Percentiles rank a stretch among this genome's conserved stretches.
Evolutionary conservation across 164 flowering plant genomes (phyloP).

Genomic region (Cinnamomum chago): DNA sequence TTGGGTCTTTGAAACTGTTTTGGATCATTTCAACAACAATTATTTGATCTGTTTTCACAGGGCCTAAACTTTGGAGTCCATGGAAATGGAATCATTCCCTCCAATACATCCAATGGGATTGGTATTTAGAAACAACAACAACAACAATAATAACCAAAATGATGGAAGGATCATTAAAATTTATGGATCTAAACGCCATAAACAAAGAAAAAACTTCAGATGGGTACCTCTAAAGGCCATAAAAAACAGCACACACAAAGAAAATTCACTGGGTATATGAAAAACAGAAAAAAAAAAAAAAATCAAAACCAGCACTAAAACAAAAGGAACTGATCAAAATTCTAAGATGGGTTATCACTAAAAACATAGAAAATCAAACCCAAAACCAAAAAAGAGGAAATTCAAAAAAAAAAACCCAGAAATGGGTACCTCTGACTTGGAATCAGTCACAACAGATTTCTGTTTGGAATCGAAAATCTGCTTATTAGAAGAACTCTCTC

Average conservation of each 20-base stretch:
- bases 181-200: no score
- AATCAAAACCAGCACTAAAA: not conserved
- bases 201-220: not conserved
- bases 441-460: not conserved
- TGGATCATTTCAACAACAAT: no score
- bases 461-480: conserved; percentile 5
- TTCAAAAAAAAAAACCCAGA: not conserved
- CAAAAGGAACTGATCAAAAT: not conserved
- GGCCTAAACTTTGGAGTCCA: no score
- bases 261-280: not conserved
- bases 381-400: not conserved
- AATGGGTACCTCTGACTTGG: conserved; percentile 4
- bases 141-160: no score
- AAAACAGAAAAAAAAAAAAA: not conserved
- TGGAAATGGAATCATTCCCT: no score
- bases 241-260: no score
- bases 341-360: not conserved
- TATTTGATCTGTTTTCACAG: no score
- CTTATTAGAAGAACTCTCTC: conserved; percentile 4
- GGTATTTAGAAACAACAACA: no score
- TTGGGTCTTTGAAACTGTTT: no score
- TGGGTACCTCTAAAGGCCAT: not conserved
- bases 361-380: not conserved
- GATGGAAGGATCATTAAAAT: no score
- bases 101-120: no score